Conservation (phyloP, 1,139 yeast species). For the Candida pseudoviswanathii region DNA sequence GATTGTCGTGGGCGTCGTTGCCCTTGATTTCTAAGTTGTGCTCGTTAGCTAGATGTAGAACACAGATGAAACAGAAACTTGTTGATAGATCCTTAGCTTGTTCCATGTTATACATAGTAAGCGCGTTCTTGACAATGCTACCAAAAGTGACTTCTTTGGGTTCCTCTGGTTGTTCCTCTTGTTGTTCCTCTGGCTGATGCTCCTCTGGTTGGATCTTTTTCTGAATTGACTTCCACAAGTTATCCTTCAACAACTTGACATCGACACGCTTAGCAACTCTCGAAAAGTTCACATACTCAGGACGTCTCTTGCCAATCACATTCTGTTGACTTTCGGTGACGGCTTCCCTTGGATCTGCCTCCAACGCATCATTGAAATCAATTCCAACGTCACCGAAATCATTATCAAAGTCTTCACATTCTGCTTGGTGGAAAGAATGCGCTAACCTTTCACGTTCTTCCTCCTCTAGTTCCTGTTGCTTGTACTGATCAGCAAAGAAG, state of each 20-base stretch:
- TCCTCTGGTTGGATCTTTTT: constrained; percentile 38
- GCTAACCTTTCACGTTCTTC: constrained; percentile 41
- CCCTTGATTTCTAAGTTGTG: constrained; percentile 71
- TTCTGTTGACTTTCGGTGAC: constrained; percentile 20
- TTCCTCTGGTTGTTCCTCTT: constrained; percentile 5
- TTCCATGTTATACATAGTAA: constrained; percentile 53
- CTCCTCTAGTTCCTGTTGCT: constrained; percentile 39
- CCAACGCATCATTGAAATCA: constrained; percentile 49
- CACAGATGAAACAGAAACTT: constrained; percentile 83
- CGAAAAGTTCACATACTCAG: constrained; percentile 74
- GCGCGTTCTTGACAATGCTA: constrained; percentile 51
- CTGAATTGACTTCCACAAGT: constrained; percentile 57
- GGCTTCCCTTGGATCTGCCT: constrained; percentile 22
- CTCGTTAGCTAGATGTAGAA: constrained; percentile 87
- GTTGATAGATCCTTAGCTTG: constrained; percentile 72
- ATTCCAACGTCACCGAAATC: constrained; percentile 45
- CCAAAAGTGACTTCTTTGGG: constrained; percentile 39
- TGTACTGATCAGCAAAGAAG: constrained; percentile 73
- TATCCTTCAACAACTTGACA: constrained; percentile 75
- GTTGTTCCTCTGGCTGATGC: constrained; percentile 12
- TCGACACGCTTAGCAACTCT: constrained; percentile 85
- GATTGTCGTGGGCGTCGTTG: constrained; percentile 58
- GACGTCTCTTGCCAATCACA: constrained; percentile 47
- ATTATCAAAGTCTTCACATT: constrained; percentile 44
- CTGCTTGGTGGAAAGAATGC: constrained; percentile 49